A percentile compares a stretch with the other conserved stretches of the same genome.
Evolutionary conservation across 169 alveolate genomes (phyloP).

Genomic region (Plasmodium gallinaceum): DNA sequence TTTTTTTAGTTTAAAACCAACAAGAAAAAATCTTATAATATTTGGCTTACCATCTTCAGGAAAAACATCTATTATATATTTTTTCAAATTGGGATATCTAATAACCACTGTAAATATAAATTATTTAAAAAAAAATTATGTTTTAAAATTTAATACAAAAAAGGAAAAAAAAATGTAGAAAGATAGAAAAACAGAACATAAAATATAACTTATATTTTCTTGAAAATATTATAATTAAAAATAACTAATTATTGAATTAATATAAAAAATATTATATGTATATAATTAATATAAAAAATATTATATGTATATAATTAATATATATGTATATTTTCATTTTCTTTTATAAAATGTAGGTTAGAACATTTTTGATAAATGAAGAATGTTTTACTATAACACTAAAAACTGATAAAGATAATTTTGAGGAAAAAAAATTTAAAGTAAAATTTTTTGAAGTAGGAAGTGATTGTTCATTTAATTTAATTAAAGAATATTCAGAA

Average conservation of each 20-base stretch:
- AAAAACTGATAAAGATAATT: conserved; percentile 23
- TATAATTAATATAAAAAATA: neutral
- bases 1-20: conserved; percentile 42
- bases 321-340: neutral
- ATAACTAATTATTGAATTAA: too few species aligned
- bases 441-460: conserved; percentile 67
- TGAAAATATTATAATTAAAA: too few species aligned
- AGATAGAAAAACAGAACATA: neutral
- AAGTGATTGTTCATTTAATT: conserved; percentile 47
- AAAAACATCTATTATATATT: conserved; percentile 68
- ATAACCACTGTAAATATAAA: conserved; percentile 53
- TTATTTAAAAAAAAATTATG: neutral
- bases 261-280: neutral
- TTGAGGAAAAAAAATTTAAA: conserved; percentile 41
- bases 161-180: neutral
- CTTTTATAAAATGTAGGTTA: conserved; percentile 28
- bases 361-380: conserved; percentile 67
- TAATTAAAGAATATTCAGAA: conserved; percentile 70
- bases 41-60: conserved; percentile 78
- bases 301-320: neutral
- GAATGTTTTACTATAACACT: conserved; percentile 49
- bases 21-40: conserved; percentile 57
- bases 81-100: conserved; percentile 75
- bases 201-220: too few species aligned
- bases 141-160: neutral